Conservation (phyloP, 2,329 filamentous ascomycete species). For the Fusarium euwallaceae region DNA sequence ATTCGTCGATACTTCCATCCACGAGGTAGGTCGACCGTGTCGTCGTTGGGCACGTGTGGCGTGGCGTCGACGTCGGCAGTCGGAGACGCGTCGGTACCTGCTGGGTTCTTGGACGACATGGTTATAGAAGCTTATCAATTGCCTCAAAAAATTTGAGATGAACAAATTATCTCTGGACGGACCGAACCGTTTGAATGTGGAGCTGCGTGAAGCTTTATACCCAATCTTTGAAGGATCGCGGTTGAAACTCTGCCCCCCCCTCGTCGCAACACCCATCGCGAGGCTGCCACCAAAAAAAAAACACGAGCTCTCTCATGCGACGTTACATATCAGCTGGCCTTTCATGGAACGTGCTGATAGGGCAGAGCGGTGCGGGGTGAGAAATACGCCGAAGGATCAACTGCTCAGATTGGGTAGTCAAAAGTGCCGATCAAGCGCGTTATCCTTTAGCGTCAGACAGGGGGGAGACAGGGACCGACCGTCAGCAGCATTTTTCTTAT, state of each 20-base stretch:
- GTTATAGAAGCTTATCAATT: neutral
- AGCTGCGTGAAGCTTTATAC: neutral
- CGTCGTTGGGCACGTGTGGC: neutral
- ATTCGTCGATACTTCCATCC: constrained; percentile 43
- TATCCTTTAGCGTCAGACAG: neutral
- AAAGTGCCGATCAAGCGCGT: neutral
- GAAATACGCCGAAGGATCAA: neutral
- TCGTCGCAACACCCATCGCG: neutral
- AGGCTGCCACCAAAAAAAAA: neutral
- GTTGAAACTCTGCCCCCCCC: neutral
- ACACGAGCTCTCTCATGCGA: neutral
- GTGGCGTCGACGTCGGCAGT: neutral
- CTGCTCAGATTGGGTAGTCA: neutral
- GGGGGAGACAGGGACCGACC: neutral
- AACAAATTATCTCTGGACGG: neutral
- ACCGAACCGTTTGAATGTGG: neutral
- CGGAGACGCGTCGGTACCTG: neutral
- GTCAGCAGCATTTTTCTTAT: neutral
- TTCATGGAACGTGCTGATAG: constrained; percentile 1
- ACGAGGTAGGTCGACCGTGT: constrained; percentile 28
- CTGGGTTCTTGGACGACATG: constrained; percentile 3
- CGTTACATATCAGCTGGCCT: constrained; percentile 1
- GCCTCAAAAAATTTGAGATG: neutral
- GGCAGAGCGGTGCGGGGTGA: neutral
- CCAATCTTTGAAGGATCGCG: neutral